Base-by-base conservation (phyloP, 2,329 filamentous ascomycete species). In the Arthrobotrys sphaeroides region DNA sequence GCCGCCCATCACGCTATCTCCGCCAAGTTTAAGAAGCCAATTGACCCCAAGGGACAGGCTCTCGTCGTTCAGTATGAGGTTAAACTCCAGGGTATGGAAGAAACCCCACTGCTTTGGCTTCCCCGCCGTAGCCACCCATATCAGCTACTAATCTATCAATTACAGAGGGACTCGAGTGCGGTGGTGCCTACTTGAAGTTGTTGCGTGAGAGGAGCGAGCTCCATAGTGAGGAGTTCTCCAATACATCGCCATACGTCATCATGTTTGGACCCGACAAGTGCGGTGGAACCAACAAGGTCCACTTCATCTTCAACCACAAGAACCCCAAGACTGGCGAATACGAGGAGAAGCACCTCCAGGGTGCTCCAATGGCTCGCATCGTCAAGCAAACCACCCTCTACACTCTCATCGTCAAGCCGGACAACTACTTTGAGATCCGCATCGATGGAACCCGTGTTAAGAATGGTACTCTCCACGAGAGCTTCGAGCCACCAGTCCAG, bases 181-280 rank as follows among this genome's bases (percentile, higher is more conserved):
- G 95, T 87, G 95, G 95, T 84, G 95, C 95, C 80, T 99, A 99
- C 87, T 87, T 99, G 87, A 99, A 99, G 90, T 92, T 99, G 80
- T 91, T 99, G 80, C 91, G 96, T 81, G 94, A 99, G 83, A 98
- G 95, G 88, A 94, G 94, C 87, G 91, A 92, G 83, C 93, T 99
- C 81, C 93, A 97, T 86, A 89, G 92, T 81, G 94, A 98, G 79
- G 95, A 99, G 87, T 99, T 99, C 87, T 93, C 92, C 84, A 98
- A 99, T 85, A 89, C 91, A 77, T 97, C 94, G 45, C 95, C 95
- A 55, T 99, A 99, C 83, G 92, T 99, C 80, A 96, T 99, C 88
- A 99, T 99, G 95, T 99, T 99, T 83, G 95, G 95, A 80, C 95
- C 95, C 81, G 95, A 99, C 87, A 98, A 98, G 90, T 99, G 95